These are phyloP conservation scores for Suillus weaverae DNA, from an alignment of 768 basidiomycete genomes.

Conservation along the genomic window DNA sequence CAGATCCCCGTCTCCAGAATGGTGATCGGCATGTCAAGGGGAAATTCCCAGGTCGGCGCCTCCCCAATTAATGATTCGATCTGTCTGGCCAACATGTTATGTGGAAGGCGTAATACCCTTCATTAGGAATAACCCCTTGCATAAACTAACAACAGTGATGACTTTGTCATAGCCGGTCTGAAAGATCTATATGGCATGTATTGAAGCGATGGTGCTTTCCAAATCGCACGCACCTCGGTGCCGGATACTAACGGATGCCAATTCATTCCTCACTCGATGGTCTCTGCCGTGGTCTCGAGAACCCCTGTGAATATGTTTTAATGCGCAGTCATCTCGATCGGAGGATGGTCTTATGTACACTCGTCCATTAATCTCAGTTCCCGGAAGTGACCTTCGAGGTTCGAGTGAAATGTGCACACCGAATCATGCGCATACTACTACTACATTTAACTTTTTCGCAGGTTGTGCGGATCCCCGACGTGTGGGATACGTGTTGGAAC, in stretches of 20 bases:
- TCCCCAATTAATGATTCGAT: conserved; percentile 6
- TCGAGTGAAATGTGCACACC: neutral
- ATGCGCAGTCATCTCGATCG: neutral
- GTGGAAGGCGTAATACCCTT: neutral
- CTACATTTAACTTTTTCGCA: neutral
- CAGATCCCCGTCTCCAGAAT: conserved; percentile 11
- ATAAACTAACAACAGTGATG: neutral
- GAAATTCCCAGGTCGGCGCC: conserved; percentile 1
- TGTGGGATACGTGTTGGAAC: conserved; percentile 2
- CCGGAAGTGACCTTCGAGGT: neutral
- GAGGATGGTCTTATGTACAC: neutral
- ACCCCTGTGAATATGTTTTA: neutral
- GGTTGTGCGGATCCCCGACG: neutral
- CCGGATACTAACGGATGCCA: neutral
- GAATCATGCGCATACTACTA: neutral
- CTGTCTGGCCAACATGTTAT: neutral
- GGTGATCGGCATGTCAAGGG: conserved; percentile 6
- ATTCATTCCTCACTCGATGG: neutral
- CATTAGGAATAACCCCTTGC: neutral
- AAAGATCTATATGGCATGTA: neutral
- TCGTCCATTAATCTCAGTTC: neutral
- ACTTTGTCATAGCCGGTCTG: neutral
- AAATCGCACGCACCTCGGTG: neutral
- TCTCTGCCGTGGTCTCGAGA: neutral
- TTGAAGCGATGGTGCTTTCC: neutral